Conservation (phyloP, 371 early-diverging fungal genomes). For the Rhizopus arrhizus region DNA sequence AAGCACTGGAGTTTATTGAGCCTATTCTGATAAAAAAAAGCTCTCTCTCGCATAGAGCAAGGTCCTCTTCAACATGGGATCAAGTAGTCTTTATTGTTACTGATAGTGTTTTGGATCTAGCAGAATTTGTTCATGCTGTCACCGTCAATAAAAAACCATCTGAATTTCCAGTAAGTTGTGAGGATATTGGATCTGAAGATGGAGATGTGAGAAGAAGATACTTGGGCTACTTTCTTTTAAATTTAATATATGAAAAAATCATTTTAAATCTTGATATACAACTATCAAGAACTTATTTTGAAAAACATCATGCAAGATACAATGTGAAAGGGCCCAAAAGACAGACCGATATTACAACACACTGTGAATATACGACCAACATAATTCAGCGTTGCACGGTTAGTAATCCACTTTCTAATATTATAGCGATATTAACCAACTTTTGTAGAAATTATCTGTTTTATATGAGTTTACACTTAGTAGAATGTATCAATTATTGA, state of each 20-base stretch:
- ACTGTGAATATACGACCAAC: slow-evolving; percentile 6
- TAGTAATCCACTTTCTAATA: background rate
- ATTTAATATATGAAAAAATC: slow-evolving; percentile 16
- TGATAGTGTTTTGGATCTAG: slow-evolving; percentile 20
- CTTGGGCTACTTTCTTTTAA: slow-evolving; percentile 18
- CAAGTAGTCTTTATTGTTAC: background rate
- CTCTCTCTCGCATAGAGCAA: background rate
- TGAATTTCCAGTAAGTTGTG: slow-evolving; percentile 16
- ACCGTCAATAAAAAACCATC: slow-evolving; percentile 1
- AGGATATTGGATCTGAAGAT: slow-evolving; percentile 21
- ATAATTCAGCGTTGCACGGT: slow-evolving; percentile 17
- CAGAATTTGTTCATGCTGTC: slow-evolving; percentile 18
- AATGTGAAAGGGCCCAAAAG: background rate
- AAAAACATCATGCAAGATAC: slow-evolving; percentile 12
- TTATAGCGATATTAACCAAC: background rate
- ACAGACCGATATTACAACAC: background rate
- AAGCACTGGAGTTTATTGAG: slow-evolving; percentile 3
- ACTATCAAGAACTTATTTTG: slow-evolving; percentile 21
- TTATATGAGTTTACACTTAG: slow-evolving; percentile 10
- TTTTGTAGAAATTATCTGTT: slow-evolving; percentile 9
- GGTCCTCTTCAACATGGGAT: slow-evolving; percentile 7
- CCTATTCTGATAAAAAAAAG: slow-evolving; percentile 6
- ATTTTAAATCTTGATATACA: slow-evolving; percentile 21
- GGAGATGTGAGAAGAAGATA: slow-evolving; percentile 26
- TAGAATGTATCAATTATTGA: slow-evolving; percentile 9